Evolutionary conservation across 2,329 filamentous ascomycete genomes (phyloP), one percentile per base, ranked within the genome.

Genomic region (Hypoxylon sp.): DNA sequence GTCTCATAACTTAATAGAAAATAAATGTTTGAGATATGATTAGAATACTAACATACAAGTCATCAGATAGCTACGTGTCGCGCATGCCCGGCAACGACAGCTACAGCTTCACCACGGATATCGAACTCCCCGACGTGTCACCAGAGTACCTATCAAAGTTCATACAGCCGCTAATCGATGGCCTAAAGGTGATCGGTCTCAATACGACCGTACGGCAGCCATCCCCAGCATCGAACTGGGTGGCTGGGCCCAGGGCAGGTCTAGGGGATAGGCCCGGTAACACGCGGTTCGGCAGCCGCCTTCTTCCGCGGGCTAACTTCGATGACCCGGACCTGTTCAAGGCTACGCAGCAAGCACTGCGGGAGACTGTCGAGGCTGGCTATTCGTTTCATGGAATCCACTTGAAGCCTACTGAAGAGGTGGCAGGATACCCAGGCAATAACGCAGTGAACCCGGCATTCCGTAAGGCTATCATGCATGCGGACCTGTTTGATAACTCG

Each of bases 381-480:
- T 77, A 74, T 56, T 70, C 63, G 27, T 77, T 78, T 67, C 76
- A 78, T 64, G 76, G 73, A n/a, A 77, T 77, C 61, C 72, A 76
- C 60, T 62, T 77, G 54, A 65, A 70, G 27, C 75, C 76, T 1
- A 74, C 71, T 12, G 74, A 71, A 23, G 71, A 73, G 6, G 72
- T 75, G 16, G 74, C 70, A 2, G 75, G 75, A 30, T 79, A 77
- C 59, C 74, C 73, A 6, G 74, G 74, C 1, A 61, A 71, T 34
- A 77, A 79, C 14, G 78, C 79, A 5, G 73, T 81, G 11, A 81
- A 81, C 54, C 82, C 82, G 2, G 82, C 81, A 1, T 84, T 81
- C 77, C 75, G 83, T n/a, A 74, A 67, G 0, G 76, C 75, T 6
- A 69, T 74, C 43, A 73, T 78, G 70, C 75, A 77, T 63, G 74